Percentiles rank a stretch among this genome's conserved stretches.
Conservation (phyloP, 2,329 filamentous ascomycete genomes). For the Ophiostoma quercus region DNA sequence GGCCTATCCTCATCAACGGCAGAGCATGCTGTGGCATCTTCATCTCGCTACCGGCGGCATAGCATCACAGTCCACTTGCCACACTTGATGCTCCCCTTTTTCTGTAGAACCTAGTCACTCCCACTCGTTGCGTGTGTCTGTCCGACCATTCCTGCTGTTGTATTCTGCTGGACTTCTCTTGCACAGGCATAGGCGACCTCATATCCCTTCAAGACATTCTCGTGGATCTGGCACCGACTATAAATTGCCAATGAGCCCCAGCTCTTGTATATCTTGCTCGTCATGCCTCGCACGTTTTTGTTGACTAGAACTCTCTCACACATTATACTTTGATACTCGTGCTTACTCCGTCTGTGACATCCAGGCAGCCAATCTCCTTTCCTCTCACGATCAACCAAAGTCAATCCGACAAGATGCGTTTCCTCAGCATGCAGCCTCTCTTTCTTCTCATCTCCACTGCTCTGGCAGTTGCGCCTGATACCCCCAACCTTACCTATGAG, state of each 20-base stretch:
- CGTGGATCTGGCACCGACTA: neutral
- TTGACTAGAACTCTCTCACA: too few species aligned
- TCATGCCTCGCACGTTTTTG: neutral
- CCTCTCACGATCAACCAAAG: neutral
- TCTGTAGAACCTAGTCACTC: neutral
- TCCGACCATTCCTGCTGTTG: neutral
- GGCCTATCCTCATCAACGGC: neutral
- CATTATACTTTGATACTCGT: too few species aligned
- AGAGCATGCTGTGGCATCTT: neutral
- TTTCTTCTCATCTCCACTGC: neutral
- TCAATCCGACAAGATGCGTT: neutral
- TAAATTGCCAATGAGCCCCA: neutral
- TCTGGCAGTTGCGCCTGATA: neutral
- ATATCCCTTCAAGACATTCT: neutral
- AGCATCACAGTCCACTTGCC: neutral
- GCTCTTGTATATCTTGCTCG: neutral
- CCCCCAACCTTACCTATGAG: slow-evolving; percentile 28
- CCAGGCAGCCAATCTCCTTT: neutral
- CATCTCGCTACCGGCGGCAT: neutral
- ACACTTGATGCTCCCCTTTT: neutral
- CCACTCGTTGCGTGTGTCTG: neutral
- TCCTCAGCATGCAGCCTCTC: neutral
- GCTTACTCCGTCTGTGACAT: neutral
- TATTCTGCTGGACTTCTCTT: neutral
- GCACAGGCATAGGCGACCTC: neutral